phyloP scores from a whole-genome alignment of 331 rosid genomes.

The Erythrophleum ivorense region DNA sequence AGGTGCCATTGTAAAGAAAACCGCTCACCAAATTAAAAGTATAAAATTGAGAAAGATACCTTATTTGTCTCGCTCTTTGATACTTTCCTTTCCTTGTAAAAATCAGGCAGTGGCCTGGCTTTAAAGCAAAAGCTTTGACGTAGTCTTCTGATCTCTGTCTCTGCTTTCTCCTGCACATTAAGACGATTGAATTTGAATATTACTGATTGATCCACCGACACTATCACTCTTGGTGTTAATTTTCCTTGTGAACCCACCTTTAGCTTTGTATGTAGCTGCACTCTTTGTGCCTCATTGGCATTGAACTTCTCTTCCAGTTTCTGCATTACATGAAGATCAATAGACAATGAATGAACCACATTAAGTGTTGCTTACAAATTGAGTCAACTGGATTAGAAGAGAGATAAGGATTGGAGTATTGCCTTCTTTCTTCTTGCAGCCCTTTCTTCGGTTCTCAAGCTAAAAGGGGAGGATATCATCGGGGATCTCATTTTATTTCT shows the following conservation, averaged over 20 bases:
- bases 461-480: constrained; percentile 58
- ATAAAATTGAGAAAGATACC: constrained; percentile 42
- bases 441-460: constrained; percentile 72
- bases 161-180: constrained; percentile 65
- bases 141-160: constrained; percentile 58
- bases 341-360: constrained; percentile 14
- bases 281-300: constrained; percentile 54
- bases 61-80: constrained; percentile 45
- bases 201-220: constrained; percentile 8
- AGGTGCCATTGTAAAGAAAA: neutral
- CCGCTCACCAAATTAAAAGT: neutral
- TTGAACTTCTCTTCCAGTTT: constrained; percentile 69
- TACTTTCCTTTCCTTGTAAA: constrained; percentile 59
- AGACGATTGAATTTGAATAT: neutral
- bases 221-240: neutral
- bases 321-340: constrained; percentile 49
- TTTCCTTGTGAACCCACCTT: constrained; percentile 48
- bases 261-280: constrained; percentile 54
- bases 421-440: constrained; percentile 75
- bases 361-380: neutral
- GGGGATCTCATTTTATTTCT: constrained; percentile 66
- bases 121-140: constrained; percentile 72
- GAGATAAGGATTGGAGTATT: constrained; percentile 30
- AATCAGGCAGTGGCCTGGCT: constrained; percentile 70
- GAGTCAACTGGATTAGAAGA: constrained; percentile 5